Evolutionary conservation across 352 stramenopile genomes (phyloP), one percentile per base, ranked within the genome.

Genomic region (Pythium sp.): DNA sequence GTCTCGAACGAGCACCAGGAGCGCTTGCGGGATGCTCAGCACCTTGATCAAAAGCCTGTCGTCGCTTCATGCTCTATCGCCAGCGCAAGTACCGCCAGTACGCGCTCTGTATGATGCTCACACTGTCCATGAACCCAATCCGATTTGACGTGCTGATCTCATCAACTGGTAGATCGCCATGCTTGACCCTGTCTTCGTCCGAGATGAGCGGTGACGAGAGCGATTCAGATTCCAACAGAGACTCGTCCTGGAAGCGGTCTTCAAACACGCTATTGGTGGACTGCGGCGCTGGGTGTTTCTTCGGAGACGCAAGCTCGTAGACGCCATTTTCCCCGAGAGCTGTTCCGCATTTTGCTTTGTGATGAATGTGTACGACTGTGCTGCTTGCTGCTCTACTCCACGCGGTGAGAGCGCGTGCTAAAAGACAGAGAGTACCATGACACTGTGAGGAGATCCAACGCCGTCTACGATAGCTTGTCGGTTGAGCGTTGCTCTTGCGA

Each of bases 51-150:
- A 1, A 0, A 86, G 9, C 9, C 77, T 68, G 46, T 86, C 70
- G 7, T 87, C 67, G 38, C 80, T 81, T 78, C 9, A 92, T 59
- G 1, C 76, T 71, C 83, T 84, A 91, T 58, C 86, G 79, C 86
- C 84, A 94, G 26, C 86, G 79, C 63, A 91, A 67, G 58, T 94
- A 81, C 9, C 84, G 76, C 84, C 84, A 94, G 69, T 91, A 82
- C 15, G 78, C 81, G 64, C 79, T 77, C 51, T 78, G 61, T 0
- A 76, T 57, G 34, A 91, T 74, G 24, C 81, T 63, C 2, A 70
- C 79, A 11, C 79, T 75, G 36, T 68, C 80, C 14, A 77, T 82
- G 43, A 84, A 87, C 3, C 61, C 68, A 0, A 79, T 60, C 12
- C 43, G 55, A 5, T 58, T 24, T 24, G 55, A 46, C 8, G 46